These are phyloP conservation scores for Saitozyma podzolica DNA, from an alignment of 768 basidiomycete species.

Conservation along the genomic window DNA sequence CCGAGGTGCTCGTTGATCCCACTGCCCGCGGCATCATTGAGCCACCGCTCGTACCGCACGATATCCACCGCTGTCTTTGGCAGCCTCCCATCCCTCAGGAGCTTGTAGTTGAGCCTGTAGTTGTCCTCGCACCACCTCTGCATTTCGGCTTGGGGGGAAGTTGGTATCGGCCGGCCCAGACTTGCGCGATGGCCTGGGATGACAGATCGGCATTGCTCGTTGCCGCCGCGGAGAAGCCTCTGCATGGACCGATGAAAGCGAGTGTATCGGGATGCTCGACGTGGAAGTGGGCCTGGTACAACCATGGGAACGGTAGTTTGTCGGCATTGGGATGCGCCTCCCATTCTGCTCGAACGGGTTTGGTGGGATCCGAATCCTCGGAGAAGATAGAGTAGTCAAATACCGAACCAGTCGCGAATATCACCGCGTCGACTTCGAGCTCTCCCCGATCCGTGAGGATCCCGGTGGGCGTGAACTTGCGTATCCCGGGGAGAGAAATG, in stretches of 20 bases:
- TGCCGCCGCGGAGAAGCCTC: conserved; percentile 10
- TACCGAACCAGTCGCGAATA: conserved; percentile 8
- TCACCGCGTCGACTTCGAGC: conserved; percentile 11
- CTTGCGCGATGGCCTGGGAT: conserved; percentile 13
- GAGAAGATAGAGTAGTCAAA: conserved; percentile 16
- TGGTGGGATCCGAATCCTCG: conserved; percentile 7
- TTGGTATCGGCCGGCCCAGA: conserved; percentile 6
- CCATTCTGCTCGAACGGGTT: neutral
- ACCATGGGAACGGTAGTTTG: conserved; percentile 5
- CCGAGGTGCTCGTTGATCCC: conserved; percentile 16
- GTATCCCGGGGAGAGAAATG: conserved; percentile 7
- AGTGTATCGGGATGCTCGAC: conserved; percentile 10
- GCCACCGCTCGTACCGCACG: conserved; percentile 7
- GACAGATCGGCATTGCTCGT: conserved; percentile 12
- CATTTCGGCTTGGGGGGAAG: neutral
- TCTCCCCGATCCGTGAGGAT: conserved; percentile 4
- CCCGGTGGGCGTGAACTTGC: conserved; percentile 2
- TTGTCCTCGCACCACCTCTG: conserved; percentile 21
- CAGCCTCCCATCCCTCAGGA: neutral
- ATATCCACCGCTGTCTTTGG: neutral
- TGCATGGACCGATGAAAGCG: conserved; percentile 15
- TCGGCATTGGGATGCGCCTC: neutral
- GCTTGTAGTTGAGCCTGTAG: neutral
- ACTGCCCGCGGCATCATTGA: conserved; percentile 14
- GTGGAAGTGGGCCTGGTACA: conserved; percentile 16